Evolutionary conservation across 495 filamentous ascomycete genomes (phyloP), one percentile per base, ranked within the genome.

Genomic region (Penicillium waksmanii): DNA sequence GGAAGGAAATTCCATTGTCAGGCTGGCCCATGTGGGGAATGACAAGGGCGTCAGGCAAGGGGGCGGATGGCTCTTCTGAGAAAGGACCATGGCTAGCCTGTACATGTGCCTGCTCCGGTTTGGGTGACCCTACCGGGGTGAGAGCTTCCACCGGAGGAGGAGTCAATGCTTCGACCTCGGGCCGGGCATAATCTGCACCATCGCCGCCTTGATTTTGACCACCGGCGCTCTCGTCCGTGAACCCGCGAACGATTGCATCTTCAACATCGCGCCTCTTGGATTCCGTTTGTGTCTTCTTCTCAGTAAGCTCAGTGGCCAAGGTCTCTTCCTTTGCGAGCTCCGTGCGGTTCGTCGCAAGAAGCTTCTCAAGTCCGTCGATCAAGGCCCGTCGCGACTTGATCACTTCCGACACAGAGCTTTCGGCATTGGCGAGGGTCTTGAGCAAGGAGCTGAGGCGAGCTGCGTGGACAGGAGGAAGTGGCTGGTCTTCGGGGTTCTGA

Each of bases 351-450:
- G 82, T 84, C 19, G 86, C 82, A 2, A 99, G 77, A 5, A 98
- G 72, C 61, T 90, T 94, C 73, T 97, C 92, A 7, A 98, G 80
- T 2, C 86, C 92, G 21, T 82, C 78, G 12, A 98, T 86, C 19
- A 98, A 80, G 19, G 86, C 82, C 42, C 82, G 82, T 17, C 96
- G 89, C 2, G 93, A 90, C 66, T 94, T 93, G 68, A 99, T 91
- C 58, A 89, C 89, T 57, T 96, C 92, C 3, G 90, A 88, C 1
- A 98, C 91, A 0, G 93, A 93, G 43, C 86, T 89, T 73, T 98
- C 92, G n/a, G 95, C 95, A 55, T 85, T 91, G 35, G 93, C 92
- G 15, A 99, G 83, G 3, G 84, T 86, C 76, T 95, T 96, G 51
- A 98, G 80, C 8, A 99, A 79, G 3, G 90, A 87, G 61, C 87